Evolutionary conservation across 1,139 yeast genomes (phyloP), one percentile per base, ranked within the genome.

Genomic region (Blastobotrys ciferrii): DNA sequence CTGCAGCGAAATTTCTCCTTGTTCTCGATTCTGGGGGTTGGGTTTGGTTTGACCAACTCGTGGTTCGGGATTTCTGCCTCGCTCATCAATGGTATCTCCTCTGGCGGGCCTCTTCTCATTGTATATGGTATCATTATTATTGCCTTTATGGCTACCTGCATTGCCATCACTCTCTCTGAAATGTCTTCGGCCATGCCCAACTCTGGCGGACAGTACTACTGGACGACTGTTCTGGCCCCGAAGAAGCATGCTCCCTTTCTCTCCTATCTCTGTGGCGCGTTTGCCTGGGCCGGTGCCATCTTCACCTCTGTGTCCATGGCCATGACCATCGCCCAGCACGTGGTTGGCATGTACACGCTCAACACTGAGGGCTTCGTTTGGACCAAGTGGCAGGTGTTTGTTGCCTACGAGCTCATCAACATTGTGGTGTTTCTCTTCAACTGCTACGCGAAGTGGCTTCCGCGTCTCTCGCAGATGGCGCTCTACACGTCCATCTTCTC

Each of bases 41-140:
- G 70, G 14, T 65, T 69, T 40, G 65, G 67, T 32, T 63, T 67
- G 32, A 59, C 69, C 45, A 67, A 71, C 11, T 67, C 71, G 39
- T 63, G 70, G 61, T 63, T 70, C n/a, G 72, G 71, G 17, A 60
- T 70, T 42, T 64, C 66, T 23, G 66, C 66, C 42, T 62, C 70
- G 11, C 51, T 67, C 39, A 50, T 46, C 14, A 53, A 54, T 9
- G 58, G 57, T 2, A 54, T 71, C 45, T 53, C 63, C 18, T 65
- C 68, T 23, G 67, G 68, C 14, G 73, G 72, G 31, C 70, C 73
- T 6, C 64, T 65, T 5, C 58, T 84, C 3, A 72, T 80, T 19
- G 77, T 81, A 15, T 84, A 88, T 87, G 87, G 88, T 47, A 84
- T 88, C 87, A 73, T 82, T 49, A 79, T 80, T 55, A 77, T 80